phyloP scores from a whole-genome alignment of 1,284 basidiomycete species.

The Ganoderma meredithae region DNA sequence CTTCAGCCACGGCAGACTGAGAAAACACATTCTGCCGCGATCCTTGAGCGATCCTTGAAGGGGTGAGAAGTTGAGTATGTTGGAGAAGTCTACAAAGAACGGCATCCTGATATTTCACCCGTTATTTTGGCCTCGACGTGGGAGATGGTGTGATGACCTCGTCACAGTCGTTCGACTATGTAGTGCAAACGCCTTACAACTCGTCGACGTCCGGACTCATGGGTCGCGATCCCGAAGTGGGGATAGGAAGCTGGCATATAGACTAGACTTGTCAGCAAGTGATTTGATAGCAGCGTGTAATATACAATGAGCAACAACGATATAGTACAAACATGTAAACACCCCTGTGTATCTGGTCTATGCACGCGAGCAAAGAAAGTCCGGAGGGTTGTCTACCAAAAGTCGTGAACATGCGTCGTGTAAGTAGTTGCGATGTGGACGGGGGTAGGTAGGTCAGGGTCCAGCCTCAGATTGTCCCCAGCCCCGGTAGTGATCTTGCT shows the following conservation, averaged over 20 bases:
- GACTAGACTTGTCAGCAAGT: too few relatives aligned
- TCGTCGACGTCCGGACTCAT: too few relatives aligned
- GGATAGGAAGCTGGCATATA: not conserved
- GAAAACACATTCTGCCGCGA: not conserved
- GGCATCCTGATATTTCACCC: not conserved
- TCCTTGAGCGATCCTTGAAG: too few relatives aligned
- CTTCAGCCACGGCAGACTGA: not conserved
- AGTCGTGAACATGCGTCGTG: conserved; percentile 1
- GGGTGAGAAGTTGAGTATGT: not conserved
- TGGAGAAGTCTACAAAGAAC: not conserved
- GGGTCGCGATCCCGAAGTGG: not conserved
- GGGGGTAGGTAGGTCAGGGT: conserved; percentile 2
- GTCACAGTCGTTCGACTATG: too few relatives aligned
- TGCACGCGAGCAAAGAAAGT: not conserved
- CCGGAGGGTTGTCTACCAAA: not conserved
- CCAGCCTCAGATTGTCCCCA: conserved; percentile 13
- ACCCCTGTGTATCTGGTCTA: not conserved
- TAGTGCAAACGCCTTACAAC: too few relatives aligned
- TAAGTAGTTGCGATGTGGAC: conserved; percentile 6
- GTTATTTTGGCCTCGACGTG: too few relatives aligned
- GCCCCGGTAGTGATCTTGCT: not conserved
- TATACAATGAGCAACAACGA: not conserved
- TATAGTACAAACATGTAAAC: not conserved
- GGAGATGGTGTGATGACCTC: not conserved
- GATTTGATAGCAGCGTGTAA: not conserved